Conservation (phyloP, 2,329 filamentous ascomycete species). For the Chaetomium olivaceum region DNA sequence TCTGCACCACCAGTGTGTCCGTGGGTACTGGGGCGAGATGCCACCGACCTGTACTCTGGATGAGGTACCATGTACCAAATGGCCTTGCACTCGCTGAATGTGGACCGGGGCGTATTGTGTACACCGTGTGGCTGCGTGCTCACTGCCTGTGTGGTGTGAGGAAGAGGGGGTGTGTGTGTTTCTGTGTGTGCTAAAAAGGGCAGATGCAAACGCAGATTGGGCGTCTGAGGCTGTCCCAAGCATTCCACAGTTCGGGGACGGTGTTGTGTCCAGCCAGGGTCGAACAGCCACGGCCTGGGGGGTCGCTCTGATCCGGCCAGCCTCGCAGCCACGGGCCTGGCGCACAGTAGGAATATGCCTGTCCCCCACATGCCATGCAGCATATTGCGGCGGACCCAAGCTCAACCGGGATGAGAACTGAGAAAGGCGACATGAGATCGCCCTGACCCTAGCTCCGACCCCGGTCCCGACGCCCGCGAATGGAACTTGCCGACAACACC, state of each 20-base stretch:
- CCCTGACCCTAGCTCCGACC: conserved; percentile 4
- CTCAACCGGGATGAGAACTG: conserved; percentile 17
- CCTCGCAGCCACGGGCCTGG: conserved; percentile 7
- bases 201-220: conserved; percentile 24
- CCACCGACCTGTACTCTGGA: conserved; percentile 20
- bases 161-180: conserved; percentile 8
- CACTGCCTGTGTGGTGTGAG: conserved; percentile 3
- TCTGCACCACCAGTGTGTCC: conserved; percentile 25
- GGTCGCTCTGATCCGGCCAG: conserved; percentile 14
- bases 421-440: conserved; percentile 22
- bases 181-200: conserved; percentile 17
- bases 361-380: background rate
- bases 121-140: conserved; percentile 18
- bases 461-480: conserved; percentile 2
- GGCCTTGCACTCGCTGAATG: conserved; percentile 7
- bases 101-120: conserved; percentile 16
- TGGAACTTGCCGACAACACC: conserved; percentile 15
- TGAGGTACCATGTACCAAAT: conserved; percentile 28
- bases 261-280: background rate
- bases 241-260: conserved; percentile 19
- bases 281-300: conserved; percentile 6
- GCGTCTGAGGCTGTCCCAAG: conserved; percentile 23
- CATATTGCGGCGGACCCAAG: conserved; percentile 10
- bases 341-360: conserved; percentile 1
- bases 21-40: conserved; percentile 17